Percentiles rank a stretch among this genome's conserved stretches.
phyloP scores from a whole-genome alignment of 495 filamentous ascomycete species.

The Aspergillus sclerotiicarbonarius region DNA sequence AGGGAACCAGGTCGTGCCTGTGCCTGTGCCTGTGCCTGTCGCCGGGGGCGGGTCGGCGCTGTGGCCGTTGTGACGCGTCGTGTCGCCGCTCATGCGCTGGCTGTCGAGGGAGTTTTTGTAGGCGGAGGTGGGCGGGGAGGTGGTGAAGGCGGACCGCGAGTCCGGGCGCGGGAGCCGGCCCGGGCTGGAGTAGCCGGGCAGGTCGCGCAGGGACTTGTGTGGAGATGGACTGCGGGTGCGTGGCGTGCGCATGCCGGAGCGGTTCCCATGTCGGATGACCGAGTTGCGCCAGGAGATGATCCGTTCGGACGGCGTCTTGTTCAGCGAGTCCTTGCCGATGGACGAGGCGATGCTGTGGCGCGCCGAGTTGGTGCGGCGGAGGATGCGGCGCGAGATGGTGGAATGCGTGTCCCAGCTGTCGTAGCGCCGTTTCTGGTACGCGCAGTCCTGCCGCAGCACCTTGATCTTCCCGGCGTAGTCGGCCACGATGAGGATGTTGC shows the following conservation, averaged over 20 bases:
- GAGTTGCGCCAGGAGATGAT: conserved; percentile 91
- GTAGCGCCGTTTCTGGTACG: conserved; percentile 57
- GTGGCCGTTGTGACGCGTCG: background rate
- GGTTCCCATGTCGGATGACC: conserved; percentile 52
- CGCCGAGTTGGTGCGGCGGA: conserved; percentile 66
- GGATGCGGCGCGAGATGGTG: conserved; percentile 71
- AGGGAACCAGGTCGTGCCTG: conserved; percentile 18
- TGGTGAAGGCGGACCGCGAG: conserved; percentile 32
- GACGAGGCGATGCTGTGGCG: conserved; percentile 52
- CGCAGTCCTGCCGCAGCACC: conserved; percentile 92
- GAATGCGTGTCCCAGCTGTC: conserved; percentile 59
- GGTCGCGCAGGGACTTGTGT: conserved; percentile 44
- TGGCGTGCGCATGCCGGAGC: conserved; percentile 36
- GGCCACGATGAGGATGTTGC: conserved; percentile 90
- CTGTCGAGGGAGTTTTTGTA: conserved; percentile 32
- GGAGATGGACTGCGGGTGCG: conserved; percentile 56
- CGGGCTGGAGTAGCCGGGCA: conserved; percentile 30
- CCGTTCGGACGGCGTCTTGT: conserved; percentile 69
- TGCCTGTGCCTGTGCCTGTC: conserved; percentile 14
- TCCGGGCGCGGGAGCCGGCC: conserved; percentile 19
- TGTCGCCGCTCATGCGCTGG: conserved; percentile 16
- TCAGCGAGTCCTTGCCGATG: conserved; percentile 44
- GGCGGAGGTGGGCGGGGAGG: conserved; percentile 37
- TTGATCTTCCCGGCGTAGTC: conserved; percentile 88
- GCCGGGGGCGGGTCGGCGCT: background rate